phyloP scores from a whole-genome alignment of 306 rosid species.

The Prosopis cineraria region DNA sequence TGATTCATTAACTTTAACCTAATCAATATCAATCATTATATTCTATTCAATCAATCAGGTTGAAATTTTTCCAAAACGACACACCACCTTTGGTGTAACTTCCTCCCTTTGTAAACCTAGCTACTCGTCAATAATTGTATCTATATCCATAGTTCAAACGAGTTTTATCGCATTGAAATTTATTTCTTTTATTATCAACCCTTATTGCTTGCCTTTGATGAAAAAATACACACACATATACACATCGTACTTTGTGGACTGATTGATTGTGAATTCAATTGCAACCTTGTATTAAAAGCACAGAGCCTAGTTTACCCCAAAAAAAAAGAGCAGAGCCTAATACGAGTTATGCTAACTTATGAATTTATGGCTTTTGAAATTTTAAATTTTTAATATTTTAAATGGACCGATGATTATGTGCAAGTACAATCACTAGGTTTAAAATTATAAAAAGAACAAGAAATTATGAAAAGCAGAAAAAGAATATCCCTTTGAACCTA shows the following conservation, averaged over 20 bases:
- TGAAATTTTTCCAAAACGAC: conserved; percentile 3
- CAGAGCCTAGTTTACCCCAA: no score
- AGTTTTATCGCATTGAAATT: not conserved
- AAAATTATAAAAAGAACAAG: not conserved
- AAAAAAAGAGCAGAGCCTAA: no score
- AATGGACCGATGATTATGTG: not conserved
- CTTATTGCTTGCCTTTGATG: no score
- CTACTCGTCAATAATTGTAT: not conserved
- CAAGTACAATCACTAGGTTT: not conserved
- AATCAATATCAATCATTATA: conserved; percentile 19
- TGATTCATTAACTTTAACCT: not conserved
- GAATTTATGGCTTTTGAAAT: no score
- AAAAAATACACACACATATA: no score
- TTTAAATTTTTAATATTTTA: no score
- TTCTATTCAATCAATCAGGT: not conserved
- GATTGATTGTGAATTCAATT: no score
- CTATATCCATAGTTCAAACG: not conserved
- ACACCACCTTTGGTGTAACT: not conserved
- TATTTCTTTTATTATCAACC: not conserved
- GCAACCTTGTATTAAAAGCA: no score
- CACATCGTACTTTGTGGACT: no score
- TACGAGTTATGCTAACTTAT: not conserved
- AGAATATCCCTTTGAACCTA: not conserved
- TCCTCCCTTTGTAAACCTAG: not conserved
- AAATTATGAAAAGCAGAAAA: not conserved